phyloP scores from a whole-genome alignment of 2,329 filamentous ascomycete species.

The Xylariales sp. region DNA sequence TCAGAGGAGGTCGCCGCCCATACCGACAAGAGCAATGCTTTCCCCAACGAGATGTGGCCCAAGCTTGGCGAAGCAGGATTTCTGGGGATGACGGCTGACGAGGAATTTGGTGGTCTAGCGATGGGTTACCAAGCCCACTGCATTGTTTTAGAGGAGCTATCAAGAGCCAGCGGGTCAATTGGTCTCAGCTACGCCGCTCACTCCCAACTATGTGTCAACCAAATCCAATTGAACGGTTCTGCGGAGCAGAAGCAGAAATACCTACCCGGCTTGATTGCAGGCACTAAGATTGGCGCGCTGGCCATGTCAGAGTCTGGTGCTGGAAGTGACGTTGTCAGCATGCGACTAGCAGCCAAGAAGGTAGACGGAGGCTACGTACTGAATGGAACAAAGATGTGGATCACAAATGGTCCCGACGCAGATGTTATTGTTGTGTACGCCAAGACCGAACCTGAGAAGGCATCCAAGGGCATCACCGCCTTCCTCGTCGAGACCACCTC shows the following conservation, averaged over 20 bases:
- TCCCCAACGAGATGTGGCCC: conserved; percentile 87
- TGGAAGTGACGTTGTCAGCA: conserved; percentile 90
- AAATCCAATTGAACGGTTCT: conserved; percentile 85
- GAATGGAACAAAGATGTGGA: conserved; percentile 98
- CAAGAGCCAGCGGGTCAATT: conserved; percentile 77
- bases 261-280: conserved; percentile 76
- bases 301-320: conserved; percentile 94
- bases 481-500: conserved; percentile 76
- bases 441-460: conserved; percentile 79
- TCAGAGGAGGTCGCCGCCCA: conserved; percentile 73
- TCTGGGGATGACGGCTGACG: conserved; percentile 88
- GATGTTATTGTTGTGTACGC: conserved; percentile 93
- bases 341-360: conserved; percentile 79
- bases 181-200: conserved; percentile 93
- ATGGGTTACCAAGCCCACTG: conserved; percentile 98
- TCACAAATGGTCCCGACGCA: conserved; percentile 96
- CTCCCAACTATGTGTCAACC: conserved; percentile 94
- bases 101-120: conserved; percentile 81
- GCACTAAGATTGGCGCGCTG: conserved; percentile 77
- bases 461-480: conserved; percentile 87
- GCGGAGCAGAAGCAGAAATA: conserved; percentile 74
- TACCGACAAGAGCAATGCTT: conserved; percentile 84
- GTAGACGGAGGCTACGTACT: conserved; percentile 83
- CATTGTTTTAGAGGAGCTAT: conserved; percentile 92
- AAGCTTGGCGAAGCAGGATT: conserved; percentile 91